These are phyloP conservation scores for Polygonum aviculare DNA, from an alignment of 148 eudicot species.

Conservation along the genomic window DNA sequence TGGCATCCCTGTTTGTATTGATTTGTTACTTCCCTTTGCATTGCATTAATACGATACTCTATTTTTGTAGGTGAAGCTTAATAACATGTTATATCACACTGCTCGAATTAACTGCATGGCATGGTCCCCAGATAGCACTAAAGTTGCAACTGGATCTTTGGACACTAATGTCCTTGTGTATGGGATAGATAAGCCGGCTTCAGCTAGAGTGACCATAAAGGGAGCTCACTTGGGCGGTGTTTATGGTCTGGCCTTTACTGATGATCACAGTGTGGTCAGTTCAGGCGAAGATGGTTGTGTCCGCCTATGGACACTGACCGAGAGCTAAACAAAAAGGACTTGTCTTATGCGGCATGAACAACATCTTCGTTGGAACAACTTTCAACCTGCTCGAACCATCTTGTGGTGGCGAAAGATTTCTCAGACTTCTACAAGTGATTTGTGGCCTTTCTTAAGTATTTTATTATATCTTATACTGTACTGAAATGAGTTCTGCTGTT, in stretches of 20 bases:
- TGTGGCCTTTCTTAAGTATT: too few species aligned
- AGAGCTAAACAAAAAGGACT: not conserved
- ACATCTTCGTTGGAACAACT: not conserved
- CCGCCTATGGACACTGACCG: conserved; percentile 62
- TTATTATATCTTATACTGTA: too few species aligned
- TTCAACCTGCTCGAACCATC: not conserved
- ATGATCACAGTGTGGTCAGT: conserved; percentile 58
- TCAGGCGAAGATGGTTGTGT: conserved; percentile 93
- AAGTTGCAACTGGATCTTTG: conserved; percentile 90
- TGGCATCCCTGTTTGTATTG: not conserved
- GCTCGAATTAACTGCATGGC: conserved; percentile 86
- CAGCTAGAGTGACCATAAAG: conserved; percentile 66
- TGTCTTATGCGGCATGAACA: not conserved
- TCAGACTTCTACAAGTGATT: too few species aligned
- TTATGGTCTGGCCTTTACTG: conserved; percentile 69
- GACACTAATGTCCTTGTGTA: conserved; percentile 76
- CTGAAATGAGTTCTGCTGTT: too few species aligned
- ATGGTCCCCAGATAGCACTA: conserved; percentile 75
- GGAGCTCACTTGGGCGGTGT: conserved; percentile 91
- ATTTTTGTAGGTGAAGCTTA: conserved; percentile 65
- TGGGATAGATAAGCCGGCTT: conserved; percentile 66
- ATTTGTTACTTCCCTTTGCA: not conserved
- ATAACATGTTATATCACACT: conserved; percentile 81
- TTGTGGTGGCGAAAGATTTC: not conserved
- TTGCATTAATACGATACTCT: not conserved